Conservation (phyloP, 805 yeast genomes). For the Saccharomycopsis sp. region DNA sequence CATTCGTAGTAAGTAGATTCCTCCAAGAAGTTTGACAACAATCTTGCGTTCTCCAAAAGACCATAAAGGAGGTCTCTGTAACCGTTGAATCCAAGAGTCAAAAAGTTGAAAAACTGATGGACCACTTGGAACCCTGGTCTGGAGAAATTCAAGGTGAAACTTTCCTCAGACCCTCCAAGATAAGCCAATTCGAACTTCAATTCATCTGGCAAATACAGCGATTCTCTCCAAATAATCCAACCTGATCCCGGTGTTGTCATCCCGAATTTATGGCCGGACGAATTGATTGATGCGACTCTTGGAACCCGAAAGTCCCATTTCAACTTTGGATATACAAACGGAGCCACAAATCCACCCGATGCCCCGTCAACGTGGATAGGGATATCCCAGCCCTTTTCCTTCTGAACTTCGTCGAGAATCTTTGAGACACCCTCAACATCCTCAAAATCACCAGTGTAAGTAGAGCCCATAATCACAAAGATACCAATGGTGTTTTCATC, state of each 20-base stretch:
- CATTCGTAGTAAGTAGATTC: slow-evolving; percentile 61
- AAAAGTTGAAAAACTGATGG: slow-evolving; percentile 78
- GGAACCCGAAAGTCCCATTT: slow-evolving; percentile 79
- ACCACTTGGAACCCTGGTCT: slow-evolving; percentile 90
- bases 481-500: slow-evolving; percentile 94
- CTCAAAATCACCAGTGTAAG: slow-evolving; percentile 91
- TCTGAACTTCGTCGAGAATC: slow-evolving; percentile 64
- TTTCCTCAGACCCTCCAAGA: slow-evolving; percentile 83
- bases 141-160: slow-evolving; percentile 81
- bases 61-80: slow-evolving; percentile 53
- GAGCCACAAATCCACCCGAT: slow-evolving; percentile 84
- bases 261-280: slow-evolving; percentile 93
- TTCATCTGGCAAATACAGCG: slow-evolving; percentile 55
- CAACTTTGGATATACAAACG: slow-evolving; percentile 67
- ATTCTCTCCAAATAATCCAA: slow-evolving; percentile 81
- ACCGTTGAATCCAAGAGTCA: slow-evolving; percentile 68
- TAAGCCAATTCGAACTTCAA: slow-evolving; percentile 74
- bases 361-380: slow-evolving; percentile 95
- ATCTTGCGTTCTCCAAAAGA: slow-evolving; percentile 67
- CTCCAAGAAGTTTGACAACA: slow-evolving; percentile 55
- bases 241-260: slow-evolving; percentile 87
- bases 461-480: slow-evolving; percentile 82
- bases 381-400: slow-evolving; percentile 56
- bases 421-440: slow-evolving; percentile 54
- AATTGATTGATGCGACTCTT: slow-evolving; percentile 77